These are phyloP conservation scores for Drechslera avenae DNA, from an alignment of 2,329 filamentous ascomycete genomes.

Conservation along the genomic window DNA sequence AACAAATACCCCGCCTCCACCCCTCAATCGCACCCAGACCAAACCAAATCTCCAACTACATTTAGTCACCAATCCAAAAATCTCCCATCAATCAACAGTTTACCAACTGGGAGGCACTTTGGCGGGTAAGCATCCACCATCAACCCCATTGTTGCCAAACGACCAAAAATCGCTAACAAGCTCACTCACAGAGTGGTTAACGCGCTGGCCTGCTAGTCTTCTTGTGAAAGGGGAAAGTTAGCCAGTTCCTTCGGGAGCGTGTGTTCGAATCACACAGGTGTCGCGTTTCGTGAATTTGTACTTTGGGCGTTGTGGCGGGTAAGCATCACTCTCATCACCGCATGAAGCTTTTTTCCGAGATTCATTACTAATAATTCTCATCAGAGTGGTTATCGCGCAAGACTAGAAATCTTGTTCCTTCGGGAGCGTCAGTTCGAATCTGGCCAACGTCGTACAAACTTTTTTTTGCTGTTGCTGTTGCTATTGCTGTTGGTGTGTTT, in stretches of 20 bases:
- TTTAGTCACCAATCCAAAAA: no score
- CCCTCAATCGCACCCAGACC: no score
- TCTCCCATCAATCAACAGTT: no score
- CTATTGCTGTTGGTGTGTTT: not conserved
- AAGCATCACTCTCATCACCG: no score
- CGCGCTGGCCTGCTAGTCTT: conserved; percentile 34
- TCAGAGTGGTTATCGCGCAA: conserved; percentile 50
- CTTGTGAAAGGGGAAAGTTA: conserved; percentile 22
- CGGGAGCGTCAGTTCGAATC: conserved; percentile 49
- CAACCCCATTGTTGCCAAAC: no score
- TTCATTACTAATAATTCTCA: no score
- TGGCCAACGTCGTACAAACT: conserved; percentile 38
- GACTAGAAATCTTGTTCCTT: conserved; percentile 50
- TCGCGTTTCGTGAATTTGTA: conserved; percentile 6
- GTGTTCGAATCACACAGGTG: conserved; percentile 40
- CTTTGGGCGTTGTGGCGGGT: conserved; percentile 39
- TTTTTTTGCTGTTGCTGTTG: conserved; percentile 11
- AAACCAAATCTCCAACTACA: no score
- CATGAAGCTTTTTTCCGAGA: no score
- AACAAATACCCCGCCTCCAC: no score
- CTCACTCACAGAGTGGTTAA: conserved; percentile 26
- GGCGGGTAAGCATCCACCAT: no score
- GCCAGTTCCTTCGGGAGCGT: conserved; percentile 40
- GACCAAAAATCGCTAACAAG: no score
- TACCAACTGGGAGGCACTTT: no score